A percentile compares a stretch with the other conserved stretches of the same genome.
Evolutionary conservation across 352 stramenopile genomes (phyloP).

Genomic region (Phytophthora tubulina): DNA sequence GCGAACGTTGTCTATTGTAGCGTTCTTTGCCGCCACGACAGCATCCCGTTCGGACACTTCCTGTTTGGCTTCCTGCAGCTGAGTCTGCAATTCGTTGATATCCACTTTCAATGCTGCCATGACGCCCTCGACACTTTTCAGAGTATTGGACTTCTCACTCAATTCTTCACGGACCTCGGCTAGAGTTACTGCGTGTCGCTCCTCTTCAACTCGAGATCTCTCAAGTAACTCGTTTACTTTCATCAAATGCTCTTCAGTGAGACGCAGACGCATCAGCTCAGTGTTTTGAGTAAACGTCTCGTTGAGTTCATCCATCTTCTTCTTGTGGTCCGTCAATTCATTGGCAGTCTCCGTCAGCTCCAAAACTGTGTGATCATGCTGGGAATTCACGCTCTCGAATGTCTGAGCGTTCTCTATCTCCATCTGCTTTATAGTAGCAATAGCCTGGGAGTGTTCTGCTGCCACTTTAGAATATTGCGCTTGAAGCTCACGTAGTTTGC

Average conservation of each 20-base stretch:
- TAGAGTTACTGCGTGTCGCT: constrained; percentile 18
- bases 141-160: constrained; percentile 7
- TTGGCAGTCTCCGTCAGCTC: background rate
- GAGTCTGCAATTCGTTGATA: constrained; percentile 25
- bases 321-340: background rate
- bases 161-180: constrained; percentile 16
- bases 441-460: background rate
- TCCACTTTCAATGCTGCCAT: constrained; percentile 12
- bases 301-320: constrained; percentile 10
- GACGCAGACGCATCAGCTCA: constrained; percentile 29
- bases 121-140: constrained; percentile 10
- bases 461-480: constrained; percentile 3
- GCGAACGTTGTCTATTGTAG: constrained; percentile 64
- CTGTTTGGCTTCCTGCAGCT: constrained; percentile 23
- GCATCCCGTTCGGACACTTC: constrained; percentile 42
- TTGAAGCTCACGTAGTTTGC: constrained; percentile 4
- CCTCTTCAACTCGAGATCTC: constrained; percentile 23
- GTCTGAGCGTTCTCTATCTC: constrained; percentile 2
- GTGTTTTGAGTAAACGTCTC: constrained; percentile 26
- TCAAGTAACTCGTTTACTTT: constrained; percentile 42
- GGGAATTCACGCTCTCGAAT: background rate
- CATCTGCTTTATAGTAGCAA: background rate
- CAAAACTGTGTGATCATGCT: constrained; percentile 4
- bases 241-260: constrained; percentile 32
- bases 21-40: constrained; percentile 43